phyloP scores from a whole-genome alignment of 2,329 filamentous ascomycete genomes.

The Ilyonectria mors-panacis region DNA sequence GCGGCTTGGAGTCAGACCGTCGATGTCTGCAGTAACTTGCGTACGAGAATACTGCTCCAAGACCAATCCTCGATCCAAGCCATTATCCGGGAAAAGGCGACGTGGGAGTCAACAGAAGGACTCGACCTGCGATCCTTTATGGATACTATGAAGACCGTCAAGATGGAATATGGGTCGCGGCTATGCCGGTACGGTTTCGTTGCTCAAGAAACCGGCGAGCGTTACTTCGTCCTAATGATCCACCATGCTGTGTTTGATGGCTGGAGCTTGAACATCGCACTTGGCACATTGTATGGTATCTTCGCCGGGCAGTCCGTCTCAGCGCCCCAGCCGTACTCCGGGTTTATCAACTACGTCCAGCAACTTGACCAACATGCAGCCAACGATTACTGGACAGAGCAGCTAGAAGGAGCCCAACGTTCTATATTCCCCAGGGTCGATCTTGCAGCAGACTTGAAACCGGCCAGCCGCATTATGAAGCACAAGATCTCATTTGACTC shows the following conservation, averaged over 20 bases:
- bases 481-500: background rate
- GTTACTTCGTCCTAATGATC: constrained; percentile 14
- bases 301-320: background rate
- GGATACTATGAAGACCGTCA: background rate
- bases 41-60: constrained; percentile 4
- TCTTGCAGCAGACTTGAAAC: constrained; percentile 54
- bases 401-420: constrained; percentile 47
- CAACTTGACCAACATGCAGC: background rate
- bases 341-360: constrained; percentile 10
- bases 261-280: constrained; percentile 17
- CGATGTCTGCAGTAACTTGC: constrained; percentile 3
- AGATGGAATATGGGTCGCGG: constrained; percentile 11
- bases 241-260: constrained; percentile 18
- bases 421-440: constrained; percentile 58
- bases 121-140: constrained; percentile 9
- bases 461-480: constrained; percentile 59
- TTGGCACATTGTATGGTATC: background rate
- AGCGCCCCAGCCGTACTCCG: constrained; percentile 1
- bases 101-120: constrained; percentile 1
- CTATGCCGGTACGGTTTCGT: constrained; percentile 12
- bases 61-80: background rate
- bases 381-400: constrained; percentile 2
- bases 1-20: constrained; percentile 10
- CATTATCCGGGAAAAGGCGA: background rate
- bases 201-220: background rate